Base-by-base conservation (phyloP, 2,329 filamentous ascomycete species). In the Penicillium sp. region DNA sequence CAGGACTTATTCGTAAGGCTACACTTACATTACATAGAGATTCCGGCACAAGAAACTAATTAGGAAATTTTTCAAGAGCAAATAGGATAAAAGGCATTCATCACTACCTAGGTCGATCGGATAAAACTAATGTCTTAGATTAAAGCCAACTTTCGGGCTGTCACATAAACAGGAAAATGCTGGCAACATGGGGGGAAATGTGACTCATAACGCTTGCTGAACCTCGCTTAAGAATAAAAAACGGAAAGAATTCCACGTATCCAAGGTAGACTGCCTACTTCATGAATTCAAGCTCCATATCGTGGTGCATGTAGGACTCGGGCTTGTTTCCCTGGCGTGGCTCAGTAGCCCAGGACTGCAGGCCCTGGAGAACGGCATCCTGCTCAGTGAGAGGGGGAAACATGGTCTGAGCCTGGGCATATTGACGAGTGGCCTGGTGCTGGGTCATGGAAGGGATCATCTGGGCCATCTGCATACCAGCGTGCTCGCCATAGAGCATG, bases 401-500 rank as follows among this genome's bases (percentile, higher is more conserved):
- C 65, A 67, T 67, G n/a, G 52, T 48, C n/a, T 60, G 58, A 33
- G 58, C 46, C 21, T 49, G 49, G 16, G 54, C 46, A 33, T 56
- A 57, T 31, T 52, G 55, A 19, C 54, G 33, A 50, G 51, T 33
- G 2, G 64, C 53, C 35, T 59, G 49, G 48, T 59, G 24, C 24
- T 45, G 44, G 14, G 43, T 35, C 7, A 54, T 22, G 16, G 31
- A 16, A 19, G 52, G 43, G 16, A 48, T 13, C 22, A 47, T 42
- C n/a, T 47, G 43, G 24, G 35, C 21, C 43, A 49, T 49, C n/a
- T 48, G 26, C 52, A 54, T 48, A 26, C 43, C 33, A 13, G 24
- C 9, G 1, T 44, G 27, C 27, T 48, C 59, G 14, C 66, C 63
- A 42, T 64, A 71, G 24, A 72, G 61, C 4, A 69, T 69, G 37